These are phyloP conservation scores for Thinopyrum elongatum DNA, from an alignment of 176 grass and related monocot species.

Conservation along the genomic window DNA sequence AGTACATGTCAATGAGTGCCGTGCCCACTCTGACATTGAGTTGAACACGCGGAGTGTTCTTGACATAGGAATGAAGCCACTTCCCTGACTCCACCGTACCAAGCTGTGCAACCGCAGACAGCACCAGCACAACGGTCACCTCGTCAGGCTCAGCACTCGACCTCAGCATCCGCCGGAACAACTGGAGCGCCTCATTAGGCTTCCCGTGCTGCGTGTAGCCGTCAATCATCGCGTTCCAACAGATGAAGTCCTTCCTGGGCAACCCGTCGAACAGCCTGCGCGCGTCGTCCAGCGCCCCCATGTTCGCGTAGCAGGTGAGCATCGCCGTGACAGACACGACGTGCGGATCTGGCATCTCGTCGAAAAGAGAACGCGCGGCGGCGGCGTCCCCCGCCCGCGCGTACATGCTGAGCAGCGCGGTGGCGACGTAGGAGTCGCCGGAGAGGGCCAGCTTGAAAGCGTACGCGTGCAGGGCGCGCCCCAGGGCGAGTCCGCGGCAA, in stretches of 20 bases:
- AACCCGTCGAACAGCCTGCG: slow-evolving; percentile 62
- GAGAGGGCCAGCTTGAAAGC: slow-evolving; percentile 66
- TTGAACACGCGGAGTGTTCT: slow-evolving; percentile 27
- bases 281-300: slow-evolving; percentile 55
- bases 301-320: slow-evolving; percentile 79
- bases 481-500: slow-evolving; percentile 42
- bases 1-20: slow-evolving; percentile 91
- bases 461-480: slow-evolving; percentile 71
- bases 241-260: slow-evolving; percentile 60
- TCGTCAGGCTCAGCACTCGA: slow-evolving; percentile 50
- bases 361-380: slow-evolving; percentile 71
- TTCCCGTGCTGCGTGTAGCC: slow-evolving; percentile 75
- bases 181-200: slow-evolving; percentile 48
- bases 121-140: slow-evolving; percentile 54
- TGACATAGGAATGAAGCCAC: slow-evolving; percentile 85
- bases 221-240: slow-evolving; percentile 97
- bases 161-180: slow-evolving; percentile 80
- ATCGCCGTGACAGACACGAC: slow-evolving; percentile 84
- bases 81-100: slow-evolving; percentile 56
- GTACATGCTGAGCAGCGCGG: slow-evolving; percentile 90
- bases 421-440: slow-evolving; percentile 63
- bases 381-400: slow-evolving; percentile 60
- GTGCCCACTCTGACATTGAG: slow-evolving; percentile 75
- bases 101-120: slow-evolving; percentile 70
- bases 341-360: slow-evolving; percentile 56